A percentile compares a stretch with the other conserved stretches of the same genome.
These are phyloP conservation scores for Myochromella boudieri DNA, from an alignment of 768 basidiomycete species.

Conservation along the genomic window DNA sequence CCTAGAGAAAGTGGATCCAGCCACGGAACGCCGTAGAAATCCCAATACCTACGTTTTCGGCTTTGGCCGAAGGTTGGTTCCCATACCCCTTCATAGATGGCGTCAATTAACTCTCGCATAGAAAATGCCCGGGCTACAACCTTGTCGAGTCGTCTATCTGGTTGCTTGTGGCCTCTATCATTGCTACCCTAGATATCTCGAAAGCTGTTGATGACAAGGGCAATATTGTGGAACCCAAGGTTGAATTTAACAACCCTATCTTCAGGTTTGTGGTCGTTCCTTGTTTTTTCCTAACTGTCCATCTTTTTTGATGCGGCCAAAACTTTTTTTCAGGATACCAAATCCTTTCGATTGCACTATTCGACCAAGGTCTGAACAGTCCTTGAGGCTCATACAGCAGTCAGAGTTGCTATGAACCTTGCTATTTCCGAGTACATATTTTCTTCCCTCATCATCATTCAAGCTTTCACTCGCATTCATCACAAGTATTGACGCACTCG, in stretches of 20 bases:
- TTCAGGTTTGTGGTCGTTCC: conserved; percentile 47
- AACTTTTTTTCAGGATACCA: conserved; percentile 36
- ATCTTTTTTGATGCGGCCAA: conserved; percentile 3
- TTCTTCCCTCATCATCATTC: conserved; percentile 1
- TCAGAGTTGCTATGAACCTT: conserved; percentile 15
- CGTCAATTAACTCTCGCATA: conserved; percentile 23
- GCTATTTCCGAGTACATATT: background rate
- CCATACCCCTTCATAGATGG: too few species aligned
- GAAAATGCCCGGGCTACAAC: conserved; percentile 63
- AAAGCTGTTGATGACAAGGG: conserved; percentile 53
- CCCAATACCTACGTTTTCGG: conserved; percentile 37
- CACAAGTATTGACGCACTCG: background rate
- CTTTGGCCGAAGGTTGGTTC: conserved; percentile 44
- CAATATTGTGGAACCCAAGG: conserved; percentile 42
- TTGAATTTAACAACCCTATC: conserved; percentile 58
- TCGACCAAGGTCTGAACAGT: conserved; percentile 47
- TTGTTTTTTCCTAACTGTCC: background rate
- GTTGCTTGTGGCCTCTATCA: conserved; percentile 53
- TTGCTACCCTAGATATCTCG: conserved; percentile 57
- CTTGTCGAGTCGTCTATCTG: conserved; percentile 65
- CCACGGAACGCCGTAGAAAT: conserved; percentile 25
- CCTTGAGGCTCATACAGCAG: conserved; percentile 38
- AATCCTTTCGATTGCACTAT: conserved; percentile 49
- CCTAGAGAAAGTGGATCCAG: conserved; percentile 31
- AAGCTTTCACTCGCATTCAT: background rate